Conservation (phyloP, 768 basidiomycete genomes). For the Boletus insuetus region DNA sequence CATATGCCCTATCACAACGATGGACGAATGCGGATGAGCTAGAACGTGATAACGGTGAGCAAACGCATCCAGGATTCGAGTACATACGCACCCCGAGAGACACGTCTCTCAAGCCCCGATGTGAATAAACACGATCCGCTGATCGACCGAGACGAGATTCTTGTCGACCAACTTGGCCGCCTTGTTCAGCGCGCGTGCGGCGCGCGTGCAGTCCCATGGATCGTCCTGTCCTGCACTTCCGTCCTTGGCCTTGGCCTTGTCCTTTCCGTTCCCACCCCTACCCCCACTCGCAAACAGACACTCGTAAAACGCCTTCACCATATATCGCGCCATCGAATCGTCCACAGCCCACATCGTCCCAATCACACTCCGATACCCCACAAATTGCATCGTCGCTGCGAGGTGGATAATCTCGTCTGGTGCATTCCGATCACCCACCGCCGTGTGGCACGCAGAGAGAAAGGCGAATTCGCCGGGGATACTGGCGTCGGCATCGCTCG, state of each 20-base stretch:
- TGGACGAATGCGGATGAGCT: no score
- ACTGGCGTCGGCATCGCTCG: background rate
- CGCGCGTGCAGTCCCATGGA: constrained; percentile 12
- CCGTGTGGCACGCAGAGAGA: constrained; percentile 35
- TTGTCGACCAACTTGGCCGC: constrained; percentile 22
- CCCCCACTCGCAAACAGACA: constrained; percentile 5
- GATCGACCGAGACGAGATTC: constrained; percentile 19
- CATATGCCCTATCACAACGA: no score
- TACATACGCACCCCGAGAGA: no score
- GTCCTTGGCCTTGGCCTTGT: background rate
- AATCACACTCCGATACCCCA: constrained; percentile 34
- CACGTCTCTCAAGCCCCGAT: constrained; percentile 12
- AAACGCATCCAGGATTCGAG: no score
- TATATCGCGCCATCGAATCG: constrained; percentile 17
- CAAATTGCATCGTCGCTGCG: constrained; percentile 35
- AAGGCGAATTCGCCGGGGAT: constrained; percentile 26
- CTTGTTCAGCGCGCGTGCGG: constrained; percentile 18
- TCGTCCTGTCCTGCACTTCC: background rate
- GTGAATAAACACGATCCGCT: constrained; percentile 28
- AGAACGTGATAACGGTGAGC: no score
- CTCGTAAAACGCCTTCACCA: constrained; percentile 25
- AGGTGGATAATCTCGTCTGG: constrained; percentile 36
- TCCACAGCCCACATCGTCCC: constrained; percentile 36
- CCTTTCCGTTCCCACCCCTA: background rate
- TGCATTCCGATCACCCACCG: constrained; percentile 17